A percentile compares a stretch with the other conserved stretches of the same genome.
Evolutionary conservation across 1,284 basidiomycete species (phyloP).

Genomic region (Omphalotus olearius): DNA sequence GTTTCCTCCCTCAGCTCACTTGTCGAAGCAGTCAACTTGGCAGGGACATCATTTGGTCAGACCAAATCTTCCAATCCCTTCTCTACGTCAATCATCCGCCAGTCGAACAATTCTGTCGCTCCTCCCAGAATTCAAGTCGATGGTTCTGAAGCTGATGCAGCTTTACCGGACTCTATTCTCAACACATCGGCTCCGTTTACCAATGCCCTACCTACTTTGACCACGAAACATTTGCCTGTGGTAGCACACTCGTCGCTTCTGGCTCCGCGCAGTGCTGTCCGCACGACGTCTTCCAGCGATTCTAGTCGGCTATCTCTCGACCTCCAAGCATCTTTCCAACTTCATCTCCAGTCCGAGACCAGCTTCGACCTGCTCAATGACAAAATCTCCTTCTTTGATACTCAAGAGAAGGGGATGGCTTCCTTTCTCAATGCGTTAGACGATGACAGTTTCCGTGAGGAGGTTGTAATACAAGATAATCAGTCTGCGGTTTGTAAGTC

Average conservation of each 20-base stretch:
- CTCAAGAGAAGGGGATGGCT: slow-evolving; percentile 26
- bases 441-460: slow-evolving; percentile 22
- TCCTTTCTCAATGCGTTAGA: slow-evolving; percentile 29
- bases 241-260: slow-evolving; percentile 19
- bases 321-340: slow-evolving; percentile 51
- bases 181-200: slow-evolving; percentile 11
- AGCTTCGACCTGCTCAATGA: slow-evolving; percentile 64
- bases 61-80: not conserved
- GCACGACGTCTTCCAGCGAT: slow-evolving; percentile 25
- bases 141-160: not conserved
- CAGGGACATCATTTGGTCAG: slow-evolving; percentile 13
- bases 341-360: slow-evolving; percentile 51
- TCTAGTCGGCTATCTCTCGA: slow-evolving; percentile 49
- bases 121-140: slow-evolving; percentile 8
- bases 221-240: slow-evolving; percentile 16
- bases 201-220: not conserved
- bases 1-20: slow-evolving; percentile 11
- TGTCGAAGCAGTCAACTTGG: slow-evolving; percentile 13
- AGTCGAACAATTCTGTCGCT: not conserved
- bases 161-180: slow-evolving; percentile 1
- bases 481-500: too few relatives aligned
- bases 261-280: slow-evolving; percentile 19
- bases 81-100: not conserved
- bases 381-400: slow-evolving; percentile 50
- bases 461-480: too few relatives aligned